Evolutionary conservation across 352 stramenopile species (phyloP), one percentile per base, ranked within the genome.

Genomic region (Phytophthora ohioensis): DNA sequence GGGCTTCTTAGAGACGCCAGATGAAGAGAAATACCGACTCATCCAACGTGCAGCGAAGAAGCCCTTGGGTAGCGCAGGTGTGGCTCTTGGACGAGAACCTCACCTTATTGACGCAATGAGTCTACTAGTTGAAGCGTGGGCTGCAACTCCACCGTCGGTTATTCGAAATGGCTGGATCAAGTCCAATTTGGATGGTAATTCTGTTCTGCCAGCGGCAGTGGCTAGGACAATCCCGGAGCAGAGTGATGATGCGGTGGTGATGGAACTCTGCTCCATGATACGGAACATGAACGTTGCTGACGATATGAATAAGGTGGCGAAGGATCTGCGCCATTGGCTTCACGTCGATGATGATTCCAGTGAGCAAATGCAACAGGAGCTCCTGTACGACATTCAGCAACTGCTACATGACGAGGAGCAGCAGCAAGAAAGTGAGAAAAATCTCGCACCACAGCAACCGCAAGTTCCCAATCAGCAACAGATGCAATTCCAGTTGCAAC

Each of bases 361-460:
- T 52, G 79, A 84, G 35, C 73, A 75, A 49, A 86, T 86, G 79
- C 79, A 86, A 46, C 79, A 86, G 43, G 70, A 84, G 57, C 39
- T 86, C 27, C 57, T 87, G 9, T 72, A 75, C 21, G 74, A 84
- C 38, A 77, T 86, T 0, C 73, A 86, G 59, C 64, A 71, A 17
- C 43, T 86, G 39, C 49, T 86, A 12, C 73, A 82, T 39, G 76
- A 84, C 43, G 78, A 86, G n/a, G 64, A 82, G 36, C 55, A 80
- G 27, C 47, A 81, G 38, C 48, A 68, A 47, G 56, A 15, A 55
- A 51, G 15, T 39, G 49, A 21, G 17, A 53, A 64, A 57, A 36
- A 21, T 6, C 0, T 57, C n/a, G 41, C 41, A 13, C 46, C 61
- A 34, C 35, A 67, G 5, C 49, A 66, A 34, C 42, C 21, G 21